Conservation (phyloP, 306 rosid species). For the Fragaria vesca region DNA sequence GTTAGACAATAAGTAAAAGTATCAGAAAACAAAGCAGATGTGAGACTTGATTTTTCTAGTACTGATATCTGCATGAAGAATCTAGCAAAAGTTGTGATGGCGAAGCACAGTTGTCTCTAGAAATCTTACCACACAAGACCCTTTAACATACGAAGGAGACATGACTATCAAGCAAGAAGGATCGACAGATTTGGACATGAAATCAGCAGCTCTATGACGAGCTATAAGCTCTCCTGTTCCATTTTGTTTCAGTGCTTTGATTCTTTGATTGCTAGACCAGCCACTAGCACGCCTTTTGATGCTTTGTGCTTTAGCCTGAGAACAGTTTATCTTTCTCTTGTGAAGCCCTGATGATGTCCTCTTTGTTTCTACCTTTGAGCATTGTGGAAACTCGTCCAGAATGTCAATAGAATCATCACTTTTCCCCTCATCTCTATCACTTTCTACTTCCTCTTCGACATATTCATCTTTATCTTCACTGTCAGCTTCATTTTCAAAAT, state of each 20-base stretch:
- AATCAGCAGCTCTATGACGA: not conserved
- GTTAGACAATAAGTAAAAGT: not conserved
- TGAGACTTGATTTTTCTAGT: not conserved
- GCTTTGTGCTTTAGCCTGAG: not conserved
- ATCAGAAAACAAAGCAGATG: not conserved
- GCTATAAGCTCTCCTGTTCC: not conserved
- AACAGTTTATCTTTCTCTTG: not conserved
- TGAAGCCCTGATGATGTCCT: not conserved
- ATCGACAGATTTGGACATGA: not conserved
- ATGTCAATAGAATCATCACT: not conserved
- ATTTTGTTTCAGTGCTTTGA: too few species aligned
- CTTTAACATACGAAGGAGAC: not conserved
- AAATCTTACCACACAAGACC: not conserved
- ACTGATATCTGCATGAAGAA: too few species aligned
- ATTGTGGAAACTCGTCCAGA: not conserved
- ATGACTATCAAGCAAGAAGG: not conserved
- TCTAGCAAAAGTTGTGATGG: too few species aligned
- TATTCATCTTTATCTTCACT: not conserved
- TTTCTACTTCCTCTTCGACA: not conserved
- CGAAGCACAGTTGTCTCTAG: not conserved
- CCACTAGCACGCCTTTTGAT: not conserved
- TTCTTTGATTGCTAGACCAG: too few species aligned
- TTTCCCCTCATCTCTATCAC: not conserved
- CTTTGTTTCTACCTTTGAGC: not conserved
- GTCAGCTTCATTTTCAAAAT: not conserved